Percentiles rank a stretch among this genome's conserved stretches.
Evolutionary conservation across 257 asterid species (phyloP).

Genomic region (Solanum ossicruentum): DNA sequence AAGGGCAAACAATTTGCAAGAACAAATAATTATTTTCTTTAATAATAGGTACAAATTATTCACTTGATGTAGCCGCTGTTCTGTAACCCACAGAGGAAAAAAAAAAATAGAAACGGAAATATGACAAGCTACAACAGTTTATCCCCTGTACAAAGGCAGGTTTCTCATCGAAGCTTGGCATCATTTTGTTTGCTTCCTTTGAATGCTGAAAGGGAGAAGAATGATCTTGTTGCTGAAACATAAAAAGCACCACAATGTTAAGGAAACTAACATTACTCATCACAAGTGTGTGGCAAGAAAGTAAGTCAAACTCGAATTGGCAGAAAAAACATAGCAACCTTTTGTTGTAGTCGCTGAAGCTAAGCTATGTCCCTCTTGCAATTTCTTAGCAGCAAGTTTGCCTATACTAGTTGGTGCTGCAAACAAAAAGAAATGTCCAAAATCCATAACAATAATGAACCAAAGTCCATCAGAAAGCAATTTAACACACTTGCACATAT

Average conservation of each 20-base stretch:
- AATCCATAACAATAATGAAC: background rate
- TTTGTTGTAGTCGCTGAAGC: slow-evolving; percentile 45
- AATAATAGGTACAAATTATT: background rate
- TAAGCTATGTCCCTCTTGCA: slow-evolving; percentile 51
- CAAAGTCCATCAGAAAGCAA: background rate
- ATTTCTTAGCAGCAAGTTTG: slow-evolving; percentile 33
- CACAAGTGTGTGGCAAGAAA: background rate
- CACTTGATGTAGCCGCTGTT: background rate
- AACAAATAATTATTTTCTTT: background rate
- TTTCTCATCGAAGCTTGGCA: background rate
- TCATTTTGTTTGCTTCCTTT: slow-evolving; percentile 67
- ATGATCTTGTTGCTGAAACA: slow-evolving; percentile 85
- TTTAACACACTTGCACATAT: background rate
- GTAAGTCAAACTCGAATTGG: background rate
- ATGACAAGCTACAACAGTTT: background rate
- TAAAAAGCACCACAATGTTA: slow-evolving; percentile 6
- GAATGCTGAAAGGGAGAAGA: slow-evolving; percentile 98
- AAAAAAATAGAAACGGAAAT: background rate
- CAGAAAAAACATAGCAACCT: slow-evolving; percentile 23
- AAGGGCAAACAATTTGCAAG: background rate
- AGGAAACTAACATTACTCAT: background rate
- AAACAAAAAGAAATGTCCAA: background rate
- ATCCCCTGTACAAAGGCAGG: background rate
- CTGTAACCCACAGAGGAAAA: background rate
- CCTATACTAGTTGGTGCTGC: slow-evolving; percentile 50